Conservation (phyloP, 257 asterid genomes). For the Nicotiana noctiflora region DNA sequence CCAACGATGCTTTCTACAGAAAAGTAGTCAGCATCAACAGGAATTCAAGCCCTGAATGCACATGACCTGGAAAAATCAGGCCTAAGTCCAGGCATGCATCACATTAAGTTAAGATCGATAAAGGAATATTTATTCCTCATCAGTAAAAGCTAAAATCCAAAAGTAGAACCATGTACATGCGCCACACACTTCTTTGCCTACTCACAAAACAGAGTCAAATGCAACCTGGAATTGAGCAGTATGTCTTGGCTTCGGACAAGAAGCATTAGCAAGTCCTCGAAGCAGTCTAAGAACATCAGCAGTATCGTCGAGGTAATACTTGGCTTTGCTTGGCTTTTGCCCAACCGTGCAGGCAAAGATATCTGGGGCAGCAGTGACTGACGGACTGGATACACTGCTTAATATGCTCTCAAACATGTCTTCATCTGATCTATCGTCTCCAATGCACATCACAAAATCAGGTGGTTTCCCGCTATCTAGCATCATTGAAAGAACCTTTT, state of each 20-base stretch:
- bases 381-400: slow-evolving; percentile 32
- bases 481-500: slow-evolving; percentile 59
- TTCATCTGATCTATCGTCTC: slow-evolving; percentile 85
- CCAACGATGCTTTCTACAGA: slow-evolving; percentile 12
- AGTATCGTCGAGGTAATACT: slow-evolving; percentile 77
- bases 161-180: slow-evolving; percentile 19
- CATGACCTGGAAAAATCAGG: slow-evolving; percentile 4
- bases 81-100: slow-evolving; percentile 18
- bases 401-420: slow-evolving; percentile 91
- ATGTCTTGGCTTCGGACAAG: slow-evolving; percentile 50
- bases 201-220: slow-evolving; percentile 38
- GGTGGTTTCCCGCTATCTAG: slow-evolving; percentile 43
- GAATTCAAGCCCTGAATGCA: slow-evolving; percentile 2
- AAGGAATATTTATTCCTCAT: not conserved
- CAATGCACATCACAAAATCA: slow-evolving; percentile 76
- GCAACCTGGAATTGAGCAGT: slow-evolving; percentile 47
- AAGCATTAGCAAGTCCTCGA: slow-evolving; percentile 52
- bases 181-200: slow-evolving; percentile 1
- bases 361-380: slow-evolving; percentile 45
- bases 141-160: slow-evolving; percentile 9
- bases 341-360: slow-evolving; percentile 92
- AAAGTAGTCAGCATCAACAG: not conserved
- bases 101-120: slow-evolving; percentile 28
- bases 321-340: slow-evolving; percentile 94
- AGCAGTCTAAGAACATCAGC: slow-evolving; percentile 66